Base-by-base conservation (phyloP, 2,329 filamentous ascomycete species). In the Catunica adiposa region DNA sequence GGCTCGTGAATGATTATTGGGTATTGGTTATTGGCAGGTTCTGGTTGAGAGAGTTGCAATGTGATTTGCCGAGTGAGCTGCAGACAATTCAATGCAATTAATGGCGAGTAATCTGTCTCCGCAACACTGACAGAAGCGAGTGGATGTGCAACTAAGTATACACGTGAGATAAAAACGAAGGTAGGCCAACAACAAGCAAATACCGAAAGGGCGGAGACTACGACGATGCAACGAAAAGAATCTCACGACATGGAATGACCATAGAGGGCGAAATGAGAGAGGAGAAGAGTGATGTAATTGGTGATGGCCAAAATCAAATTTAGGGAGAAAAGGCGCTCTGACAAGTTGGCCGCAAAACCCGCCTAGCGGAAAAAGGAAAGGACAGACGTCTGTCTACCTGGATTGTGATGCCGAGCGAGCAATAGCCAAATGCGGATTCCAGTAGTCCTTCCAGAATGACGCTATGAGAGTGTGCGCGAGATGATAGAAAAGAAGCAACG, bases 81-180 rank as follows among this genome's bases (percentile, higher is more conserved):
- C 40, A 44, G 40, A n/a, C n/a, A 44, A 44, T 44, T 44, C n/a
- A 17, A 20, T 44, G 40, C 5, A 44, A 44, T 44, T n/a, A 8
- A 22, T 44, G 40, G 20, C 15, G 20, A 44, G 11, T 34, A 34
- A 5, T 34, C 11, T 5, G 29, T 34, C 29, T 20, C 3, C 20
- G 20, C 15, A 17, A 44, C 8, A 44, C 14, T n/a, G 17, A 44
- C 7, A 14, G 20, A 44, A 44, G n/a, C 17, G n/a, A 44, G 4
- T 22, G n/a, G 40, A 44, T 44, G 40, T 44, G 40, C 40, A 44
- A 44, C 40, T 44, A 44, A 44, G 40, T 44, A 44, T 44, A 44
- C 40, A 44, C 40, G 4, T n/a, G 17, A 44, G 17, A 44, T n/a
- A 44, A 44, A 44, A 20, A n/a, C 40, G 29, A 34, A 34, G 29